These are phyloP conservation scores for Chalciporus piperatus DNA, from an alignment of 768 basidiomycete species.

Conservation along the genomic window DNA sequence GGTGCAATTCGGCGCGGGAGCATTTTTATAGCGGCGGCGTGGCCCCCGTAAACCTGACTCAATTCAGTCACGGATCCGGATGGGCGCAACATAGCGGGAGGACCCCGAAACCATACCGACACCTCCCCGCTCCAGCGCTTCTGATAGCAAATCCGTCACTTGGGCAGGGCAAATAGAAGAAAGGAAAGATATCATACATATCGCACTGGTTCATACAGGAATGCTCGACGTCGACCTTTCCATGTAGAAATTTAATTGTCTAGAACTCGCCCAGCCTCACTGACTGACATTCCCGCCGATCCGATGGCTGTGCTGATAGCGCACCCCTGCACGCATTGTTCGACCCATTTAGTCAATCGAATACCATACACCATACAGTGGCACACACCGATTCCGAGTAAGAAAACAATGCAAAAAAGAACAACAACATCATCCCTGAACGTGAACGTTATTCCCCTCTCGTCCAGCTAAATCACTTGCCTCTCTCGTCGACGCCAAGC, in stretches of 20 bases:
- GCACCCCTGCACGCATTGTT: not conserved
- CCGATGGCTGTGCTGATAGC: not conserved
- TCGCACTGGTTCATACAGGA: no score
- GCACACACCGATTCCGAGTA: no score
- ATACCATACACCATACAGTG: not conserved
- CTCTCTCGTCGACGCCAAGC: constrained; percentile 34
- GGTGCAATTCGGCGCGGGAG: constrained; percentile 17
- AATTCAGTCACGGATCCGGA: constrained; percentile 20
- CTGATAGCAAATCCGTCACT: not conserved
- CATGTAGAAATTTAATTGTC: no score
- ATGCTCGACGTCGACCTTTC: no score
- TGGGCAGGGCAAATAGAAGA: no score
- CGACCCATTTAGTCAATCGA: not conserved
- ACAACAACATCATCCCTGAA: not conserved
- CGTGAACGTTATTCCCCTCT: not conserved
- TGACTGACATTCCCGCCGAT: no score
- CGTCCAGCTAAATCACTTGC: constrained; percentile 22
- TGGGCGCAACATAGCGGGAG: constrained; percentile 2
- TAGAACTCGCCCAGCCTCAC: no score
- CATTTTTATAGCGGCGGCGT: constrained; percentile 30
- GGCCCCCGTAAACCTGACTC: constrained; percentile 26
- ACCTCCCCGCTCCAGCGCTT: not conserved
- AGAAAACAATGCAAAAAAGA: not conserved
- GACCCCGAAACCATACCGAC: constrained; percentile 11
- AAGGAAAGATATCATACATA: no score